These are phyloP conservation scores for Aulographum hederae DNA, from an alignment of 2,329 filamentous ascomycete genomes.

Conservation along the genomic window DNA sequence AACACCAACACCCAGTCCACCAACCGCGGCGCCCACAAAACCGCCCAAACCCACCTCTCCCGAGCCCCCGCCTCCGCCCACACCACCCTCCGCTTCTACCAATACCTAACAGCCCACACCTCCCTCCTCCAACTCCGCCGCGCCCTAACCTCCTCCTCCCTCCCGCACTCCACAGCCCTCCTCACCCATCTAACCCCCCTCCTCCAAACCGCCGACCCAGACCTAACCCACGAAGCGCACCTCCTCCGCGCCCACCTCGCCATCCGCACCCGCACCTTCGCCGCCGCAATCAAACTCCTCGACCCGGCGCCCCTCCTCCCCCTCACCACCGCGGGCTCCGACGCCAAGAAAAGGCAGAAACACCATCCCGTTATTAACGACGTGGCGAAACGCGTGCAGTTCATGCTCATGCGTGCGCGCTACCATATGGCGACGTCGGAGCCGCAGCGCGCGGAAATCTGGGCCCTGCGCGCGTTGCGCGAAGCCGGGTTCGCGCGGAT, in stretches of 20 bases:
- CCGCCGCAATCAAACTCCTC: slow-evolving; percentile 33
- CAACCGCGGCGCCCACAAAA: background rate
- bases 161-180: background rate
- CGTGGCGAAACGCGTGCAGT: slow-evolving; percentile 47
- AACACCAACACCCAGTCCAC: background rate
- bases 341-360: slow-evolving; percentile 25
- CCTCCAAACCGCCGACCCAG: background rate
- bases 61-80: background rate
- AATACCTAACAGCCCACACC: background rate
- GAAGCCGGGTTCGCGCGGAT: slow-evolving; percentile 53
- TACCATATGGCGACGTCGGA: slow-evolving; percentile 38
- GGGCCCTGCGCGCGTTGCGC: slow-evolving; percentile 56
- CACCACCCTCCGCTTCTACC: background rate
- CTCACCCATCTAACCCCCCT: background rate
- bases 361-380: slow-evolving; percentile 39
- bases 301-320: too few species aligned
- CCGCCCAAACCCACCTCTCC: background rate
- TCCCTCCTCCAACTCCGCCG: background rate
- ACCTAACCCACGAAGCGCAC: background rate
- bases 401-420: slow-evolving; percentile 53
- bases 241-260: background rate
- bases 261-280: slow-evolving; percentile 13
- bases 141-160: background rate
- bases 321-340: too few species aligned
- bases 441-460: slow-evolving; percentile 61